Percentiles rank a stretch among this genome's conserved stretches.
These are phyloP conservation scores for Saitozyma podzolica DNA, from an alignment of 768 basidiomycete species.

Conservation along the genomic window DNA sequence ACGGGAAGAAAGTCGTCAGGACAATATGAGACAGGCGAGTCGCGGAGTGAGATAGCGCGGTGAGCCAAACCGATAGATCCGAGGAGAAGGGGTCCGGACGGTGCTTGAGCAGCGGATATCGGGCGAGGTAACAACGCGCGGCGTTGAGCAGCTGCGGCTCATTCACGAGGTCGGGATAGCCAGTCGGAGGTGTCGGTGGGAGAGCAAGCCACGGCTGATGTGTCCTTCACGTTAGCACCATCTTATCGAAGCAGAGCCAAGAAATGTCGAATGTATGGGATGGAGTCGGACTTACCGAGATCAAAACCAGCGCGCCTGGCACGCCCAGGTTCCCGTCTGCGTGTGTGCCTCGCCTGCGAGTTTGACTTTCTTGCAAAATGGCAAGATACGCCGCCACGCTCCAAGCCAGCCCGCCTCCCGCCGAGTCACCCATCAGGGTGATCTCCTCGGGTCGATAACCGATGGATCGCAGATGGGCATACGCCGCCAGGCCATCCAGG, in stretches of 20 bases:
- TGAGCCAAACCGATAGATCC: neutral
- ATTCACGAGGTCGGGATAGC: constrained; percentile 17
- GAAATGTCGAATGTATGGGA: too few species aligned
- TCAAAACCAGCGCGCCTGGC: constrained; percentile 11
- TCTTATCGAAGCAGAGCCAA: neutral
- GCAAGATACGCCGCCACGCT: constrained; percentile 15
- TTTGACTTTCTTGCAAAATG: neutral
- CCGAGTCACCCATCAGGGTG: constrained; percentile 18
- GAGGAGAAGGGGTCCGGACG: constrained; percentile 15
- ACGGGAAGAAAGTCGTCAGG: too few species aligned
- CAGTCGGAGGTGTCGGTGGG: constrained; percentile 5
- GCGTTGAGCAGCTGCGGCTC: constrained; percentile 15
- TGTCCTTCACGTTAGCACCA: neutral
- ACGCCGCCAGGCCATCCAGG: constrained; percentile 71
- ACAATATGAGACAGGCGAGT: too few species aligned
- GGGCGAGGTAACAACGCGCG: constrained; percentile 17
- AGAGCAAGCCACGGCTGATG: constrained; percentile 20
- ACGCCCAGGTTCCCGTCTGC: constrained; percentile 8
- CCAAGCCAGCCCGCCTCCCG: constrained; percentile 16
- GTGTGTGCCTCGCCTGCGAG: neutral
- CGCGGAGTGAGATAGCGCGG: neutral
- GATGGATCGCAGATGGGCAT: constrained; percentile 42
- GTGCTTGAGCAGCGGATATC: constrained; percentile 12
- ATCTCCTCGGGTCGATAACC: constrained; percentile 12
- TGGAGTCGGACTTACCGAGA: constrained; percentile 12